Evolutionary conservation across 805 yeast species (phyloP).

Genomic region (Starmerella sirachaensis): DNA sequence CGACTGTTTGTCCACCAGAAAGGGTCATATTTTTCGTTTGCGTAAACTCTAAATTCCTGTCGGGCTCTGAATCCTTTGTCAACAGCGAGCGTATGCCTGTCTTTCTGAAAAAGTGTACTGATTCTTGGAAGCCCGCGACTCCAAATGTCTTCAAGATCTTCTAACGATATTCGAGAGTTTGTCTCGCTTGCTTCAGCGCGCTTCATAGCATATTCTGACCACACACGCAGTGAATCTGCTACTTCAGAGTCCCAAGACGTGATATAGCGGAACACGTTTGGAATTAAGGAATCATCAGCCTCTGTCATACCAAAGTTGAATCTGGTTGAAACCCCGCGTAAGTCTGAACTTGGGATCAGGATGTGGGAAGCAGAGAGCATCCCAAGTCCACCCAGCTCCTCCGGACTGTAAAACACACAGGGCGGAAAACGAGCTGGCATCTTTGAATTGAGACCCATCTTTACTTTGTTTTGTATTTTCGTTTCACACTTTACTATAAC

Average conservation of each 20-base stretch:
- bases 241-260: conserved; percentile 97
- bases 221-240: conserved; percentile 83
- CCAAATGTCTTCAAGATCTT: conserved; percentile 91
- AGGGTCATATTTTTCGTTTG: conserved; percentile 64
- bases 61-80: conserved; percentile 89
- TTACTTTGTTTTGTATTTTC: conserved; percentile 83
- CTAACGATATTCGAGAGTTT: conserved; percentile 76
- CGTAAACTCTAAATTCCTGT: conserved; percentile 61
- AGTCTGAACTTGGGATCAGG: conserved; percentile 83
- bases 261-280: conserved; percentile 84
- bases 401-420: conserved; percentile 95
- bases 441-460: conserved; percentile 88
- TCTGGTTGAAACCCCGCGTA: conserved; percentile 75
- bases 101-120: conserved; percentile 88
- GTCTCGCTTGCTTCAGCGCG: conserved; percentile 77
- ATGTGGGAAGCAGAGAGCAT: conserved; percentile 97
- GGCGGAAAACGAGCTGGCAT: conserved; percentile 99
- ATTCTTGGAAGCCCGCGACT: conserved; percentile 95
- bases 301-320: conserved; percentile 87
- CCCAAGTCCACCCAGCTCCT: conserved; percentile 93
- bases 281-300: conserved; percentile 58
- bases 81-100: conserved; percentile 83
- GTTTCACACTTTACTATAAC: conserved; percentile 83
- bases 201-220: conserved; percentile 93
- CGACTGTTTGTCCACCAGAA: conserved; percentile 94